A percentile compares a stretch with the other conserved stretches of the same genome.
These are phyloP conservation scores for Brettanomyces bruxellensis DNA, from an alignment of 805 yeast species.

Conservation along the genomic window DNA sequence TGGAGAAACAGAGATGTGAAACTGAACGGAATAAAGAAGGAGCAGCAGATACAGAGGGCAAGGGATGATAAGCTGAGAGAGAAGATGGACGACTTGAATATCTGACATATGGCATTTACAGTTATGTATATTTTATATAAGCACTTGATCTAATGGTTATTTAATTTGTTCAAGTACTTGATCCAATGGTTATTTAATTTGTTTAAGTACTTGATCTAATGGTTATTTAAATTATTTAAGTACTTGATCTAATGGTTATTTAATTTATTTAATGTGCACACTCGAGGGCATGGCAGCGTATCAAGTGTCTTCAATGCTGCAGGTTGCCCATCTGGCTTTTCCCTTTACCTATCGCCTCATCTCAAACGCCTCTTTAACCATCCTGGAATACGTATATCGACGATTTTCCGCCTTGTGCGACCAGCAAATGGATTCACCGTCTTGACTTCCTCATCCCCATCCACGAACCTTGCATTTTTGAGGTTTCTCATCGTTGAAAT, in stretches of 20 bases:
- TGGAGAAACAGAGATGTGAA: slow-evolving; percentile 12
- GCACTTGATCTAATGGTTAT: too few species aligned
- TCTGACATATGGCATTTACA: not conserved
- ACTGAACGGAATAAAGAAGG: slow-evolving; percentile 15
- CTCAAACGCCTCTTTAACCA: slow-evolving; percentile 2
- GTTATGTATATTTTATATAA: too few species aligned
- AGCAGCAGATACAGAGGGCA: slow-evolving; percentile 16
- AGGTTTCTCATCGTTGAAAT: slow-evolving; percentile 6
- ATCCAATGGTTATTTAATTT: too few species aligned
- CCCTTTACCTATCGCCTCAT: too few species aligned
- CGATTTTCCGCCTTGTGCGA: slow-evolving; percentile 6
- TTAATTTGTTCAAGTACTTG: too few species aligned
- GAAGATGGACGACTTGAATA: not conserved
- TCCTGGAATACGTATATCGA: slow-evolving; percentile 3
- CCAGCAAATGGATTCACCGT: not conserved
- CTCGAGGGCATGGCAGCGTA: too few species aligned
- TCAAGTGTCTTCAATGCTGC: too few species aligned
- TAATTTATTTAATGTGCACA: too few species aligned
- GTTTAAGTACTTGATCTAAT: too few species aligned
- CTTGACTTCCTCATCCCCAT: slow-evolving; percentile 1
- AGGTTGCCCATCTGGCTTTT: too few species aligned
- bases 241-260: too few species aligned
- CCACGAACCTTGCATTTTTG: slow-evolving; percentile 7
- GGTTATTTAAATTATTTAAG: too few species aligned
- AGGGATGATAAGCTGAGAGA: slow-evolving; percentile 19